These are phyloP conservation scores for Nemania diffusa DNA, from an alignment of 2,329 filamentous ascomycete genomes.

Conservation along the genomic window DNA sequence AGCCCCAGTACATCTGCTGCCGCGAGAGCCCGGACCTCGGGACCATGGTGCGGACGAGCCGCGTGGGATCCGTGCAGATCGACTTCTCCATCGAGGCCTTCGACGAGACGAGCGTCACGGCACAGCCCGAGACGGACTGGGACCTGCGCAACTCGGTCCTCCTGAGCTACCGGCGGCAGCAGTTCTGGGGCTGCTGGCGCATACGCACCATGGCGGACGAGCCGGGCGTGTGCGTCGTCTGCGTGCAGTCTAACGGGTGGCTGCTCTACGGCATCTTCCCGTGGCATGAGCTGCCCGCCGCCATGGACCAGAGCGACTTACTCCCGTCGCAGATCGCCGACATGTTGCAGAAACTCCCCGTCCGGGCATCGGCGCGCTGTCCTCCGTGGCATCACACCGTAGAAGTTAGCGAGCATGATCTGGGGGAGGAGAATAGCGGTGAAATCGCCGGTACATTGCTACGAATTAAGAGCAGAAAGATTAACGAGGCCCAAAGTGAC, in stretches of 20 bases:
- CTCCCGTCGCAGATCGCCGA: constrained; percentile 40
- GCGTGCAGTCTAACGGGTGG: constrained; percentile 40
- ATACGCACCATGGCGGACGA: constrained; percentile 29
- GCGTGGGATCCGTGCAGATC: constrained; percentile 40
- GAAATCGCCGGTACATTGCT: constrained; percentile 36
- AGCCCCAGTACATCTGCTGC: constrained; percentile 42
- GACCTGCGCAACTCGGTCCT: constrained; percentile 43
- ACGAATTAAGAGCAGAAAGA: constrained; percentile 35
- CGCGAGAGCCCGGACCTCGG: constrained; percentile 36
- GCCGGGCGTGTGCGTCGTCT: constrained; percentile 41
- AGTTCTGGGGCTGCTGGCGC: constrained; percentile 44
- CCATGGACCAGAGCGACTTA: constrained; percentile 32
- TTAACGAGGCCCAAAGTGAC: not conserved
- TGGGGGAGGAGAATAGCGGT: not conserved
- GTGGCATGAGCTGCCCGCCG: constrained; percentile 31
- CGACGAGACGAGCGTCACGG: constrained; percentile 35
- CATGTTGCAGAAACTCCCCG: constrained; percentile 34
- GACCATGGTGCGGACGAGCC: constrained; percentile 37
- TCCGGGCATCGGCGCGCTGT: constrained; percentile 35
- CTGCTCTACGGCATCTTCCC: constrained; percentile 42
- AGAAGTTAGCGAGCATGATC: constrained; percentile 34
- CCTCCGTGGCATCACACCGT: constrained; percentile 37
- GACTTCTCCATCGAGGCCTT: constrained; percentile 38
- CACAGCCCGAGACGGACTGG: constrained; percentile 40
- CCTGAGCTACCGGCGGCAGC: constrained; percentile 40